These are phyloP conservation scores for Narthecium ossifragum DNA, from an alignment of 106 monocot species.

Conservation along the genomic window DNA sequence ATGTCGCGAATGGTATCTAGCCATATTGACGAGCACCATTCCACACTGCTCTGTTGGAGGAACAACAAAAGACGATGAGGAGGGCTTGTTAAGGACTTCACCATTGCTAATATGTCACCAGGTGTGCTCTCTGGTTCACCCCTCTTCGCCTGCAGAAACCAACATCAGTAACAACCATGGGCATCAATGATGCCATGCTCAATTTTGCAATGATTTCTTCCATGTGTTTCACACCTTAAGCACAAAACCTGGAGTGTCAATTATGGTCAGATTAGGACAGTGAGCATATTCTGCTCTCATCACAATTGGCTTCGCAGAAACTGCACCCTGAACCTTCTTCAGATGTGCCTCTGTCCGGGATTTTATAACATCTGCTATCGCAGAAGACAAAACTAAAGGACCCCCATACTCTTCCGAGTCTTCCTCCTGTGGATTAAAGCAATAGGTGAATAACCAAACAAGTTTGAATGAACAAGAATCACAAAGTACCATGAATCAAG, in stretches of 20 bases:
- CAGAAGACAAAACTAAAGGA: conserved; percentile 60
- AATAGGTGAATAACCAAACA: not conserved
- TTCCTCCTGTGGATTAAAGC: conserved; percentile 61
- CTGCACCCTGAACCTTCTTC: conserved; percentile 62
- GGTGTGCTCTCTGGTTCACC: conserved; percentile 90
- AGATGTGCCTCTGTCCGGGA: conserved; percentile 80
- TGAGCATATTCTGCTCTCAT: conserved; percentile 98
- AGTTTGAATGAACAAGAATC: no score
- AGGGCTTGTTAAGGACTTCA: conserved; percentile 83
- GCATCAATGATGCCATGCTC: no score
- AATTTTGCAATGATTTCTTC: no score
- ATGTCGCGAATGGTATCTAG: conserved; percentile 87
- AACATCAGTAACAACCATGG: not conserved
- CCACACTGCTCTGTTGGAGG: conserved; percentile 98
- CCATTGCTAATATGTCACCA: conserved; percentile 84
- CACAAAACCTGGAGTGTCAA: conserved; percentile 98
- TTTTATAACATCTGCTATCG: conserved; percentile 83
- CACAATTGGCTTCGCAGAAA: conserved; percentile 85
- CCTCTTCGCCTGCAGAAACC: conserved; percentile 76
- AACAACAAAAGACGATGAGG: conserved; percentile 90
- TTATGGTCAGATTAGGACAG: conserved; percentile 96
- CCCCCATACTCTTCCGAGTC: conserved; percentile 97
- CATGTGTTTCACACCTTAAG: conserved; percentile 80
- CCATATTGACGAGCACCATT: conserved; percentile 98
- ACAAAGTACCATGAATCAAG: no score